Base-by-base conservation (phyloP, 2,329 filamentous ascomycete species). In the Neophaeococcomyces mojaviensis region DNA sequence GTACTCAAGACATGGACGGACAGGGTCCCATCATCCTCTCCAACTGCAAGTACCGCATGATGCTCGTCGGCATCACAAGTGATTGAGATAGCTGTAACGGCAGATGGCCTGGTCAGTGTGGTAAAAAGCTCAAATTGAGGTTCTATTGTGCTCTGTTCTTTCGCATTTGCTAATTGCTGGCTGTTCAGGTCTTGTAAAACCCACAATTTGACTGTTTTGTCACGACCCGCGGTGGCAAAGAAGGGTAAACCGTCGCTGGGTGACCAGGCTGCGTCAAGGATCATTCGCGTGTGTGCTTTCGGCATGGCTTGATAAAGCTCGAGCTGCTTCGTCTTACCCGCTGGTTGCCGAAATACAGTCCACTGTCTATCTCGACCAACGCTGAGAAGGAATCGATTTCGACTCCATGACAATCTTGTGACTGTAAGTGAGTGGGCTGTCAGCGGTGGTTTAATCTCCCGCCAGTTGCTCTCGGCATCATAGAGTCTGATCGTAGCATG, bases 401-500 rank as follows among this genome's bases (percentile, higher is more conserved):
- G 30, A 0, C 86, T 89, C 68, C 97, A 98, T 7, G 81, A 74
- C 30, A 98, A 70, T 13, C 85, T 76, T 0, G 88, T 90, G 19
- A 89, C 84, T 0, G 92, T 98, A 44, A 97, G 73, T 0, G 84
- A 81, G 66, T 98, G 92, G 1, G 86, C 84, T n/a, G 79, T 76
- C 24, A 98, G 73, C 0, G 90, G 78, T 2, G 90, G 89, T 49
- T 79, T 81, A 34, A 96, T 71, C 67, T 98, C 88, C 15, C 87
- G 84, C 92, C 92, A 98, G 36, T 78, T 78, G 15, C 26, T 19
- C 28, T 74, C 76, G 10, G 89, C 92, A 61, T 94, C 88, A 61
- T 94, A 97, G 6, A 98, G 66, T 16, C 92, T 81, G 58, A 98
- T 87, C 32, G 97, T 89, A 35, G 92, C 92, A 62, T 98, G 92